Base-by-base conservation (phyloP, 1,284 basidiomycete species). In the Fomitopsis betulina region DNA sequence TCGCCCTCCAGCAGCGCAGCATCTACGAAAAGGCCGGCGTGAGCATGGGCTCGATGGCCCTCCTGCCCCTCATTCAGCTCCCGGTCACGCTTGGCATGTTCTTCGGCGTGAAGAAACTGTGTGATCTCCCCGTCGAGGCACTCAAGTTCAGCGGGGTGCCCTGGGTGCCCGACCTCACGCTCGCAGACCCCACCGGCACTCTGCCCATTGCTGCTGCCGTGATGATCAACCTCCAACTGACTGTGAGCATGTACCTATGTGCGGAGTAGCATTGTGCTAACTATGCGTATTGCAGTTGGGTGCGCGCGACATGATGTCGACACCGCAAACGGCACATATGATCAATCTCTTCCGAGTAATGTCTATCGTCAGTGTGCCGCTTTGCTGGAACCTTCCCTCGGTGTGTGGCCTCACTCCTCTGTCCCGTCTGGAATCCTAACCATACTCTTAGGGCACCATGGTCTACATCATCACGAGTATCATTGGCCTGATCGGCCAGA, bases 1-100 rank as follows among this genome's bases (percentile, higher is more conserved):
- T 79, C 3, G 77, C 81, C 49, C 65, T 84, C 59, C 79, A 84
- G 63, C 83, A 91, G 62, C 78, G 79, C 60, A 75, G 82, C 57
- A 73, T 96, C 38, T 85, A 93, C 67, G 74, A 81, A 63, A 82
- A 88, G 58, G 84, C 92, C 42, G 85, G 89, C 39, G 86, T 93
- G 55, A 85, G 80, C 62, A 79, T 92, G 40, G 65, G 79, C 50
- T 77, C 79, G 40, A 79, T 86, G 61, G 66, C 91, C 25, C 65
- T 85, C 12, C 77, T 83, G 53, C 86, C 89, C 7, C 69, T 93
- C 56, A 66, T 87, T 3, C 94, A 97, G 70, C 74, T 94, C 43
- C 87, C 93, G 0, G 77, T 95, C 51, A 91, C 93, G 62, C 75
- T 98, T 52, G 86, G 88, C 30, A 79, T 94, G 76, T 99, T 98